Evolutionary conservation across 2,329 filamentous ascomycete genomes (phyloP), one percentile per base, ranked within the genome.

Genomic region (Aspergillus sp.): DNA sequence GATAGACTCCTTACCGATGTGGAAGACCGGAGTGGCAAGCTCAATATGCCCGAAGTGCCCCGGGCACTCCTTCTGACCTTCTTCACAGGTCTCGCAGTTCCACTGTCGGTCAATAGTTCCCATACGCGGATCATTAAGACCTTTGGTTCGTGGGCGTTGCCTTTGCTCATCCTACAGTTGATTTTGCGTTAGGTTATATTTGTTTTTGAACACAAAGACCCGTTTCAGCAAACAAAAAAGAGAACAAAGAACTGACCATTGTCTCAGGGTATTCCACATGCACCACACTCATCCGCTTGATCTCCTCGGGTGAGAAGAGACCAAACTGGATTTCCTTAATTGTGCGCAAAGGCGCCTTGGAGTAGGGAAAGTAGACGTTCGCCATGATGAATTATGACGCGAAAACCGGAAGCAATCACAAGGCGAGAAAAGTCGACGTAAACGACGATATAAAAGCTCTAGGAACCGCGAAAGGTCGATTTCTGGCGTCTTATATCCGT

Each of bases 301-400:
- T 96, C 81, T 99, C 96, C 76, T 99, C 95, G 24, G 95, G 95
- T 36, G 95, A 96, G 77, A 99, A 86, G 74, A 99, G 85, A 73
- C 95, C 95, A 74, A 99, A 99, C 83, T 99, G 96, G 70, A 99
- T 96, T 84, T 99, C 96, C 84, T 97, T 89, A 71, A 99, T 93
- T 66, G 90, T 96, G 83, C 95, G 93, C 85, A 98, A 85, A 77
- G 93, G 93, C 85, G 90, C 93, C 85, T 90, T 93, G 75, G 91
- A 96, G 79, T 92, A 91, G 72, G 89, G 84, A 73, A 96, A 96
- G 75, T 88, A 88, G 66, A 93, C 88, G 80, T 96, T 96, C 81
- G 93, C 85, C 95, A 99, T 96, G 72, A 71, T 90, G 78, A 74
- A 74, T 71, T 66, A 71, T 66, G 67, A 62, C 57, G 62, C 58